These are phyloP conservation scores for Sporothrix dimorphospora DNA, from an alignment of 2,329 filamentous ascomycete genomes.

Conservation along the genomic window DNA sequence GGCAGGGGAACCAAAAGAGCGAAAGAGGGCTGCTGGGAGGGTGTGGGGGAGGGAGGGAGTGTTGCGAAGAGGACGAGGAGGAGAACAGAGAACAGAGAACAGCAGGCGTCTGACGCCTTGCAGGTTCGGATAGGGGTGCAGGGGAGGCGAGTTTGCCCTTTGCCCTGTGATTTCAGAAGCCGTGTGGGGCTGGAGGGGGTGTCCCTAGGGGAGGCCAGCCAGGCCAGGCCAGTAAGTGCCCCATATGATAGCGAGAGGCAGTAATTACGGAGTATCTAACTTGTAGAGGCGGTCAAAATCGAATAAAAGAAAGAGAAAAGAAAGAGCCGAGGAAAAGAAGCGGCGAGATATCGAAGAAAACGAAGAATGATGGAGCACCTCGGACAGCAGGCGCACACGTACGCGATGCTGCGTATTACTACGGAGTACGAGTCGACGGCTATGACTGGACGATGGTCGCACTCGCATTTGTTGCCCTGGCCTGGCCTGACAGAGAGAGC, in stretches of 20 bases:
- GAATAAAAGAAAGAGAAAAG: neutral
- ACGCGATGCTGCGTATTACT: neutral
- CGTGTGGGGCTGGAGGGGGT: neutral
- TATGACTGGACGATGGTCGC: neutral
- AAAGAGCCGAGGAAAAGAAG: no score
- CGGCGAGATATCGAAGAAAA: neutral
- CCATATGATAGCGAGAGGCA: no score
- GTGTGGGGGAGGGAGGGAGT: constrained; percentile 13
- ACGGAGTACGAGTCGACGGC: constrained; percentile 14
- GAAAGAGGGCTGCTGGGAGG: constrained; percentile 5
- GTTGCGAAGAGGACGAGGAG: neutral
- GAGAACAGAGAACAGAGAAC: neutral
- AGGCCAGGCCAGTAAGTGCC: no score
- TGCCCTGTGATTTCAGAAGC: constrained; percentile 5
- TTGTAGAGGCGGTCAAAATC: neutral
- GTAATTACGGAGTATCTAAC: no score
- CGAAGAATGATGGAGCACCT: neutral
- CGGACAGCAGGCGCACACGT: neutral
- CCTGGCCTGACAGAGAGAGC: neutral
- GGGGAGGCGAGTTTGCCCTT: neutral
- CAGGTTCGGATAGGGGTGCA: neutral
- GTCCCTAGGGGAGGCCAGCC: neutral
- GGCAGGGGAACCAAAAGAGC: constrained; percentile 6
- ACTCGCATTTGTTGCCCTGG: neutral
- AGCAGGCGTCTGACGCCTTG: constrained; percentile 1